Percentiles rank a stretch among this genome's conserved stretches.
Conservation (phyloP, 139 green algal genomes). For the Chlorella sp. region DNA sequence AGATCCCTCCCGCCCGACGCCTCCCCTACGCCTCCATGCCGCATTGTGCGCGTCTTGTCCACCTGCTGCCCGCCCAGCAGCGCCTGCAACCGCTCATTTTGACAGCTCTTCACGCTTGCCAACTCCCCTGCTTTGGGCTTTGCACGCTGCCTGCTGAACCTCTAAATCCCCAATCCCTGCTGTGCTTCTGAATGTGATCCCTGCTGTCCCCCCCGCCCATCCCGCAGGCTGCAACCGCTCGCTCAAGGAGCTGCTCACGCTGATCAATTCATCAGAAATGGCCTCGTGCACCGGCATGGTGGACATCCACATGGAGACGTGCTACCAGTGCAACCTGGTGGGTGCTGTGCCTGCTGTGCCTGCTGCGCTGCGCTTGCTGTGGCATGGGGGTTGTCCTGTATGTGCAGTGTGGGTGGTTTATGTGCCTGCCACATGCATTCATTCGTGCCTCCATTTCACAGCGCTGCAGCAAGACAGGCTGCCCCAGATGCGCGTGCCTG, state of each 20-base stretch:
- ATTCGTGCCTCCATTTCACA: background rate
- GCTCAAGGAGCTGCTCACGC: conserved; percentile 50
- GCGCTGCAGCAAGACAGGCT: background rate
- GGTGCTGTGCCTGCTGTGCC: conserved; percentile 46
- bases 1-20: background rate
- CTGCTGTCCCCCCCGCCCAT: background rate
- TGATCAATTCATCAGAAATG: conserved; percentile 52
- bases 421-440: background rate
- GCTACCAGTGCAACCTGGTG: conserved; percentile 50
- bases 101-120: no score
- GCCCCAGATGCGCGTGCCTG: no score
- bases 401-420: conserved; percentile 46
- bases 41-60: background rate
- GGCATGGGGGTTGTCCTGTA: background rate
- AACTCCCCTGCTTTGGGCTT: background rate
- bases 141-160: background rate
- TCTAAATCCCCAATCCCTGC: background rate
- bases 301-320: conserved; percentile 63
- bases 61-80: no score
- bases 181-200: no score
- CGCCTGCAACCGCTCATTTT: no score
- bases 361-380: background rate
- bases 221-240: conserved; percentile 41
- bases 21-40: background rate
- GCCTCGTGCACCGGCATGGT: conserved; percentile 34